Evolutionary conservation across 2,329 filamentous ascomycete species (phyloP), one percentile per base, ranked within the genome.

Genomic region (Paraphoma sp.): DNA sequence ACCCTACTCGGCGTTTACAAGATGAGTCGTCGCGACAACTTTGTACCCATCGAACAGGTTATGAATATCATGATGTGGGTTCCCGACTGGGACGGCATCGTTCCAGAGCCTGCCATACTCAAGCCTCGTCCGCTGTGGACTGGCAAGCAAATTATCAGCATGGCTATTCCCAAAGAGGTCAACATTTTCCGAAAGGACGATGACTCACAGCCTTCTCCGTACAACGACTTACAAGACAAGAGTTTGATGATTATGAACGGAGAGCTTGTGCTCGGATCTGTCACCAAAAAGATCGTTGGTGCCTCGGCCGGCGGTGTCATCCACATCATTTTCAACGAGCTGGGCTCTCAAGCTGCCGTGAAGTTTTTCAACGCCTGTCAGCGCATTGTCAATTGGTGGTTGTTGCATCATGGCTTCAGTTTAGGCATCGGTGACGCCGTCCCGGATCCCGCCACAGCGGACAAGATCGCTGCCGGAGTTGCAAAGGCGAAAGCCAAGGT

Each of bases 31-130:
- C 89, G 93, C 74, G 95, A 99, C 76, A 88, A 92, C 30, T 97
- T 99, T 80, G 80, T 99, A 56, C 90, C 87, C 54, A 93, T 94
- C 76, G 90, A 97, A 66, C 85, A 93, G 74, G 90, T 99, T 63
- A 98, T 97, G 93, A 96, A 97, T 76, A 86, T 96, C 66, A 89
- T 99, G 83, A 85, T 99, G 64, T 99, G 94, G 94, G 93, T 99
- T 51, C 95, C 95, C 17, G 89, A 93, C 53, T 99, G 96, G 96
- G 93, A 99, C 78, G 96, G 96, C 45, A 86, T 96, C 48, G 92
- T 99, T 67, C 95, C 95, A 6, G 87, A 89, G 36, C 95, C 95
- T 12, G 93, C 94, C n/a, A 97, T 99, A 62, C 72, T 96, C 63
- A 97, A 97, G 79, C 95, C 95, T 9, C 85, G 88, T 51, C 93